Evolutionary conservation across 441 rosid species (phyloP), one percentile per base, ranked within the genome.

Genomic region (Gossypium lobatum): DNA sequence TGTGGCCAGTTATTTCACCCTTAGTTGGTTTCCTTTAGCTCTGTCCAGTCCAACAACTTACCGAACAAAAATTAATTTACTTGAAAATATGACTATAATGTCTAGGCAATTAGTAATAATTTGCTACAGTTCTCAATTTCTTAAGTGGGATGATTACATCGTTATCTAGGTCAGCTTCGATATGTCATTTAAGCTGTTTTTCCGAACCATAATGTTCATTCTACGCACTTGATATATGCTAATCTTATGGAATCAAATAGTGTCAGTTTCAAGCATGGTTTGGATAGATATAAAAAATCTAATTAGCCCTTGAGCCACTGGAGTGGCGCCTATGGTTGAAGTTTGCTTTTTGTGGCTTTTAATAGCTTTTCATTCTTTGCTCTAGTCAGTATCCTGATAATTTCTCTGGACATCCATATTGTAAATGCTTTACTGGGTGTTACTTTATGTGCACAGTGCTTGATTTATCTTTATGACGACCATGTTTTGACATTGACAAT

Each of bases 401-500:
- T 34, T 70, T 11, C 6, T 55, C 13, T 55, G 73, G 31, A 20
- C 60, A 45, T 71, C 23, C 34, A 57, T 59, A 59, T n/a, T 28
- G 14, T 45, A 16, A 48, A 8, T 60, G 59, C 14, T 26, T 67
- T 50, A 25, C 59, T 16, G 25, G 20, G 39, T 68, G 45, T 8
- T 21, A 28, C 42, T n/a, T 50, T 50, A 68, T 21, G 28, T 10
- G 5, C 48, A 70, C 59, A 23, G 11, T 72, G 21, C 60, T 61
- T 72, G 58, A 3, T 45, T 72, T 50, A 46, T 70, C 14, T 69
- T 39, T 53, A 28, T 50, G 10, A 4, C 23, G 34, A 20, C 20
- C 61, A 46, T 14, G 20, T 53, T 61, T 74, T 68, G 39, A 61
- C 54, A 23, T 11, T 72, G 53, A 28, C 70, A n/a, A 67, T 78